Base-by-base conservation (phyloP, 768 basidiomycete species). In the Lenzites betulinus region DNA sequence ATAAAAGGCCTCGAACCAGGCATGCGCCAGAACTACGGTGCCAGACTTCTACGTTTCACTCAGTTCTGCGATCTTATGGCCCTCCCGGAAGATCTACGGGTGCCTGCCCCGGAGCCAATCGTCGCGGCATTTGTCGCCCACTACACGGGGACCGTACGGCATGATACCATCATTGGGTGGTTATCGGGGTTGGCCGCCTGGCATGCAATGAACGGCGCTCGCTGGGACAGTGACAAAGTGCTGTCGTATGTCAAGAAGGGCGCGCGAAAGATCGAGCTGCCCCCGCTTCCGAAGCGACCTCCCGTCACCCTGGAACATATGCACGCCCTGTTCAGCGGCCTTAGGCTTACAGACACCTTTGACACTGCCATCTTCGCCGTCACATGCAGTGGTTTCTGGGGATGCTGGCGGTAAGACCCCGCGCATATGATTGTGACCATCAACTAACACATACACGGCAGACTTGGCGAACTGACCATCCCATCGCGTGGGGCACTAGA, bases 231-330 rank as follows among this genome's bases (percentile, higher is more conserved):
- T 2, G 70, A 59, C 1, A 60, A 60, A 53, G 57, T 72, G 1
- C 51, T 67, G 7, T 23, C 54, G n/a, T 53, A 62, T 1, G 54
- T 58, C 1, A 30, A 50, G 4, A 49, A 11, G 25, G 68, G 1
- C 59, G 72, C 5, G 58, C 50, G 51, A 64, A 76, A 64, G 52
- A 58, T 50, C 68, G 70, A 30, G 42, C 73, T 59, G 0, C 16
- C 23, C 23, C 64, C 58, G 2, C 47, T 54, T 0, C 59, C 70
- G 0, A 68, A 62, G 7, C 65, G 73, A 0, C 58, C 70, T 1
- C 79, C 77, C 0, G 75, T 78, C 8, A 74, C 79, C 0, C n/a
- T 72, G 0, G 66, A 74, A 0, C 76, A 78, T 39, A 59, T 81
- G 2, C 30, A 30, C 4, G 53, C 61, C 0, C 69, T 80, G 0